Conservation (phyloP, 805 yeast genomes). For the Yarrowia sp. region DNA sequence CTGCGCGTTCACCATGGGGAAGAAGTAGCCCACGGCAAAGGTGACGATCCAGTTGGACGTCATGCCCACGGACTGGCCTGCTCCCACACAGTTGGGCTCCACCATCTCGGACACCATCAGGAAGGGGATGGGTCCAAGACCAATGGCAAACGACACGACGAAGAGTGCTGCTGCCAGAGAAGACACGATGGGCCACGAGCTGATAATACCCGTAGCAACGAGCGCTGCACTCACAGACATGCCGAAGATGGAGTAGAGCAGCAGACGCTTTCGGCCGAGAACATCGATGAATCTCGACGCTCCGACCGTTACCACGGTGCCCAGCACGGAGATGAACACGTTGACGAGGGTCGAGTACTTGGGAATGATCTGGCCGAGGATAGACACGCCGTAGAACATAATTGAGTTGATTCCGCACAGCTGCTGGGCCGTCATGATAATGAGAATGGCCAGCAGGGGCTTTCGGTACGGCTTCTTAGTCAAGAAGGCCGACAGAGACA, state of each 20-base stretch:
- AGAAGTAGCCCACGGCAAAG: conserved; percentile 66
- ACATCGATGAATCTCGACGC: conserved; percentile 76
- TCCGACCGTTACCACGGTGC: conserved; percentile 67
- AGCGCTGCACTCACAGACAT: conserved; percentile 67
- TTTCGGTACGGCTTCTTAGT: conserved; percentile 51
- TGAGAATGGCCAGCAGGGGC: conserved; percentile 64
- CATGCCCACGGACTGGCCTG: conserved; percentile 92
- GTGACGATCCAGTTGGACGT: conserved; percentile 90
- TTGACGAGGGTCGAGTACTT: conserved; percentile 67
- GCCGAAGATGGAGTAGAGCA: conserved; percentile 59
- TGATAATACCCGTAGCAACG: conserved; percentile 62
- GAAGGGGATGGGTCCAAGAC: conserved; percentile 95
- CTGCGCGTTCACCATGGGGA: conserved; percentile 65
- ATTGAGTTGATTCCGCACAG: conserved; percentile 91
- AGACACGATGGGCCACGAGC: conserved; percentile 12
- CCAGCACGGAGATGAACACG: conserved; percentile 70
- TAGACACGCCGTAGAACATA: conserved; percentile 87
- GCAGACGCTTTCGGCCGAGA: conserved; percentile 70
- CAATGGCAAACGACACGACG: conserved; percentile 84
- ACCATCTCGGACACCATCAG: conserved; percentile 85
- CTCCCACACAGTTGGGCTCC: conserved; percentile 70
- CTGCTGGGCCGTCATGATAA: conserved; percentile 81
- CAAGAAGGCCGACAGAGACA: conserved; percentile 46
- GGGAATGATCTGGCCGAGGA: conserved; percentile 65
- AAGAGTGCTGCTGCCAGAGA: conserved; percentile 41